Conservation (phyloP, 345 rosid species). For the Gossypium raimondii region DNA sequence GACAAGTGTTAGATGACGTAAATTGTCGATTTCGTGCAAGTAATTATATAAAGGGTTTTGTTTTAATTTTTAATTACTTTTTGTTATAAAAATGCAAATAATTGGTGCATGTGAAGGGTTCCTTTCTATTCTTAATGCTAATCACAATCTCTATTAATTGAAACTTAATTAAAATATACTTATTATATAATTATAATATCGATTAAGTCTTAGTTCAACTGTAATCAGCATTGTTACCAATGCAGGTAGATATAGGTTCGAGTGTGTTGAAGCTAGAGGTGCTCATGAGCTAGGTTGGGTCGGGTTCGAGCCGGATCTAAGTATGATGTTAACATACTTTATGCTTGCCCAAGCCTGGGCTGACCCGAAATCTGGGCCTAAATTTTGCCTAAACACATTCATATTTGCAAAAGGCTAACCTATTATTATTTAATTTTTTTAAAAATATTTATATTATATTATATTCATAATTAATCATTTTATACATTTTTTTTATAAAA, state of each 20-base stretch:
- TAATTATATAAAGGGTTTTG: not conserved
- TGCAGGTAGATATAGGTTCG: accelerated
- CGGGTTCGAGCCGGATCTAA: too few species aligned
- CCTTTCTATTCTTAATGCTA: too few species aligned
- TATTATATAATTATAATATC: not conserved
- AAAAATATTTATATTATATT: too few species aligned
- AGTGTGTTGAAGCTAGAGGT: too few species aligned
- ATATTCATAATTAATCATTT: too few species aligned
- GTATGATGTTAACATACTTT: too few species aligned
- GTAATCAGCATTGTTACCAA: too few species aligned
- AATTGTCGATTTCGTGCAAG: conserved; percentile 24
- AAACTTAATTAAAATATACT: not conserved
- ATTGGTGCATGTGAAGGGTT: not conserved
- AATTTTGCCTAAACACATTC: accelerated
- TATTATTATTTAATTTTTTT: too few species aligned
- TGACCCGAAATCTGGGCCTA: accelerated
- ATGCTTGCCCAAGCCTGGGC: accelerated
- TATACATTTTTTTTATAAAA: too few species aligned
- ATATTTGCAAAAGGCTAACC: too few species aligned
- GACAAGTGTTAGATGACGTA: conserved; percentile 23
- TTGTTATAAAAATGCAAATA: not conserved
- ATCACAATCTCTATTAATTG: not conserved
- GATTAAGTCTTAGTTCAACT: too few species aligned
- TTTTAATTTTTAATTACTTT: not conserved
- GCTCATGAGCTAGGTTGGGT: too few species aligned